Evolutionary conservation across 1,284 basidiomycete genomes (phyloP).

Genomic region (Mixia osmundae): DNA sequence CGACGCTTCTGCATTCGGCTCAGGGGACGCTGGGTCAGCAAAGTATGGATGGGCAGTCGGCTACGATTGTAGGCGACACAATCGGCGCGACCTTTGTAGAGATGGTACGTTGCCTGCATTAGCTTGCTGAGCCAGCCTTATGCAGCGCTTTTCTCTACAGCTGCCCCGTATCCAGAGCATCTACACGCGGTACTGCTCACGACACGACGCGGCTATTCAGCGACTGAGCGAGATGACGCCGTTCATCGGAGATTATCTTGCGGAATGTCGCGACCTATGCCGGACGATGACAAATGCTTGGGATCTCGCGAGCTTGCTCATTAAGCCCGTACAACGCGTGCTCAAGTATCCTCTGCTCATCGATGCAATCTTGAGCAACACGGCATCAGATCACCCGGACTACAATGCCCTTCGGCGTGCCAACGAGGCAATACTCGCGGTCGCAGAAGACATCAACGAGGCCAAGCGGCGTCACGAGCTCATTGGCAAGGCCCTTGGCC

Average conservation of each 20-base stretch:
- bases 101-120: slow-evolving; percentile 18
- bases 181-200: slow-evolving; percentile 23
- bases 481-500: no score
- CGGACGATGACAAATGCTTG: slow-evolving; percentile 21
- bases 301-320: slow-evolving; percentile 24
- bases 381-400: slow-evolving; percentile 20
- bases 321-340: slow-evolving; percentile 26
- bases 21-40: no score
- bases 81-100: slow-evolving; percentile 21
- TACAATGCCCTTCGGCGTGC: slow-evolving; percentile 16
- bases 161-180: slow-evolving; percentile 21
- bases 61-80: slow-evolving; percentile 14
- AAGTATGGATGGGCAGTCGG: no score
- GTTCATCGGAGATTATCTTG: slow-evolving; percentile 18
- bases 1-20: slow-evolving; percentile 15
- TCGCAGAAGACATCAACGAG: slow-evolving; percentile 26
- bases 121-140: no score
- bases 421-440: slow-evolving; percentile 20
- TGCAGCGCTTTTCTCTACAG: slow-evolving; percentile 4
- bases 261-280: slow-evolving; percentile 21
- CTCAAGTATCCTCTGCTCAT: slow-evolving; percentile 24
- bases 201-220: slow-evolving; percentile 22
- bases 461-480: slow-evolving; percentile 23
- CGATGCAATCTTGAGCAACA: slow-evolving; percentile 21
- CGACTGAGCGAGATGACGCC: slow-evolving; percentile 20